phyloP scores from a whole-genome alignment of 2,329 filamentous ascomycete genomes.

The Venturia nashicola region DNA sequence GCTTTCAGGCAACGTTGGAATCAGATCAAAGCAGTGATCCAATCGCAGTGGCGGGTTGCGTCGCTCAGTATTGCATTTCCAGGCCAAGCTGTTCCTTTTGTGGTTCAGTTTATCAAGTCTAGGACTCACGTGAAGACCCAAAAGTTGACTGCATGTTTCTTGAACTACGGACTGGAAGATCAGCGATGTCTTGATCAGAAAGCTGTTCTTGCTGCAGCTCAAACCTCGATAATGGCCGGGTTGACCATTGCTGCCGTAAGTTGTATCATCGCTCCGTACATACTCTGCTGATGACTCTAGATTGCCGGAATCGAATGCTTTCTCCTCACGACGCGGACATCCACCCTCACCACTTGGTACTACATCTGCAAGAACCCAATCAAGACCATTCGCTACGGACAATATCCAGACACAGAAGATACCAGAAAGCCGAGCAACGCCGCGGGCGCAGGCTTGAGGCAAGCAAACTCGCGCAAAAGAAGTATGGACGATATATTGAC shows the following conservation, averaged over 20 bases:
- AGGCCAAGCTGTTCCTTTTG: neutral
- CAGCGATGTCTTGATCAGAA: neutral
- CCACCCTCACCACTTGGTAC: conserved; percentile 2
- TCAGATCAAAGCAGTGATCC: neutral
- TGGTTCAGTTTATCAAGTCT: neutral
- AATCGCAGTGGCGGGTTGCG: neutral
- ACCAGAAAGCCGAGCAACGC: neutral
- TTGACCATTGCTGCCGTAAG: neutral
- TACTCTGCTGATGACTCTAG: neutral
- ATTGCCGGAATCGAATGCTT: neutral
- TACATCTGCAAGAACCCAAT: conserved; percentile 1
- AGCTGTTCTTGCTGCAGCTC: neutral
- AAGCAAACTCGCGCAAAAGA: neutral
- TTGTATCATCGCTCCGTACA: neutral
- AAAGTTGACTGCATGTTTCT: neutral
- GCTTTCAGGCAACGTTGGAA: neutral
- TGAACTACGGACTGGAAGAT: neutral
- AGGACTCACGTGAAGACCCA: neutral
- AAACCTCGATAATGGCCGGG: neutral
- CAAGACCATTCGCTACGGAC: neutral
- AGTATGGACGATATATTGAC: neutral
- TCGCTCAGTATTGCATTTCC: neutral
- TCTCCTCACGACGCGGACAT: neutral
- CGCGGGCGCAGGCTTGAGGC: neutral
- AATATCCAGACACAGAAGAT: neutral